Evolutionary conservation across 2,329 filamentous ascomycete genomes (phyloP).

Genomic region (Trichophyton rubrum): DNA sequence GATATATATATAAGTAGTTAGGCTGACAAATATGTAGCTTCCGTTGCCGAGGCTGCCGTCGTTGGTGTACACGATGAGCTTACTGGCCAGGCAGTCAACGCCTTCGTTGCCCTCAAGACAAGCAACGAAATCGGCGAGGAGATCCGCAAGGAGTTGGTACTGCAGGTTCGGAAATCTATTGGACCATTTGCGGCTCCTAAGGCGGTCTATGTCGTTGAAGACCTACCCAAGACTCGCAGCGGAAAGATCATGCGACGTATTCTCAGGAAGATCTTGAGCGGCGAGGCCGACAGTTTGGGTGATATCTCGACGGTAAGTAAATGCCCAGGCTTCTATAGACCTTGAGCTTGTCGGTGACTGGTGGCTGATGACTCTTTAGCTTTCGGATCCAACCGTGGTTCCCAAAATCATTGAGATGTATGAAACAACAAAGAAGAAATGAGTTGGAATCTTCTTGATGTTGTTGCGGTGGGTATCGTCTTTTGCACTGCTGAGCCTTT

Average conservation of each 20-base stretch:
- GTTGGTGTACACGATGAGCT: constrained; percentile 89
- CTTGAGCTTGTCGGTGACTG: background rate
- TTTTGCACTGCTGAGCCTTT: background rate
- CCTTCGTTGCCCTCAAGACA: constrained; percentile 88
- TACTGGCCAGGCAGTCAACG: constrained; percentile 93
- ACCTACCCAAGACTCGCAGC: constrained; percentile 91
- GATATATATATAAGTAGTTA: background rate
- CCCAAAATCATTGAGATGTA: constrained; percentile 78
- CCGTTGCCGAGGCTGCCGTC: constrained; percentile 87
- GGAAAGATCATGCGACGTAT: constrained; percentile 99
- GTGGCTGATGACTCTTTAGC: constrained; percentile 35
- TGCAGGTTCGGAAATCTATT: constrained; percentile 94
- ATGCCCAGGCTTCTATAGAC: background rate
- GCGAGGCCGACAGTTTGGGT: constrained; percentile 92
- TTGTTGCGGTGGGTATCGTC: background rate
- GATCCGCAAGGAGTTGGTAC: constrained; percentile 81
- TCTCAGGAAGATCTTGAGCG: constrained; percentile 89
- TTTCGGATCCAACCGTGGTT: constrained; percentile 82
- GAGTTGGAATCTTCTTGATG: background rate
- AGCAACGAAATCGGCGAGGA: constrained; percentile 51
- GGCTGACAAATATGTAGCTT: constrained; percentile 31
- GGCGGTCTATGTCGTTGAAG: constrained; percentile 77
- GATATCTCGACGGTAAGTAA: constrained; percentile 74
- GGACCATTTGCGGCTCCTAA: constrained; percentile 96
- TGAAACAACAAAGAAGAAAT: constrained; percentile 37